Conservation (phyloP, 1,284 basidiomycete genomes). For the Ustilago tritici region DNA sequence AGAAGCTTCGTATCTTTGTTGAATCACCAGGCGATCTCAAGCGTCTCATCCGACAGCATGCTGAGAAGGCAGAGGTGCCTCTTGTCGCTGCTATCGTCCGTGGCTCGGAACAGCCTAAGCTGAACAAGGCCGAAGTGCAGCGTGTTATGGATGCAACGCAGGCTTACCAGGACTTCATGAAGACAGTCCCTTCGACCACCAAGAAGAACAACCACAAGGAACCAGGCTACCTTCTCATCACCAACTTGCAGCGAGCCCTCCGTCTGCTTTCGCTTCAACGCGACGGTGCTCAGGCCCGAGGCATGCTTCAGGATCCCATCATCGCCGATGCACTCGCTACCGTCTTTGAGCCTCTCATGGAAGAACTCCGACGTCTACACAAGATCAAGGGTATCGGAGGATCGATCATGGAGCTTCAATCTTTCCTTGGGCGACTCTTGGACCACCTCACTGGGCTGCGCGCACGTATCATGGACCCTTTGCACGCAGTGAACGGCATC, state of each 20-base stretch:
- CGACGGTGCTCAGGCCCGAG: slow-evolving; percentile 65
- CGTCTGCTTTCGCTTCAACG: slow-evolving; percentile 62
- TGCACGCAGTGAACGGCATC: slow-evolving; percentile 57
- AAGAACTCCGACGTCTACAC: slow-evolving; percentile 59
- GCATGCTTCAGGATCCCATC: slow-evolving; percentile 59
- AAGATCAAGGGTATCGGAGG: slow-evolving; percentile 54
- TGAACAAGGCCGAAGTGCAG: slow-evolving; percentile 64
- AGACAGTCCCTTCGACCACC: slow-evolving; percentile 49
- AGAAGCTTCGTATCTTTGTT: slow-evolving; percentile 64
- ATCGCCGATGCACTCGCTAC: slow-evolving; percentile 55
- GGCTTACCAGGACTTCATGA: slow-evolving; percentile 59
- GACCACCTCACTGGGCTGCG: slow-evolving; percentile 63
- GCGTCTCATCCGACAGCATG: slow-evolving; percentile 64
- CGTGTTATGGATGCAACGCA: slow-evolving; percentile 62
- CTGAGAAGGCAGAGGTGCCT: slow-evolving; percentile 60
- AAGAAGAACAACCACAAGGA: slow-evolving; percentile 61
- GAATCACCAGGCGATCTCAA: slow-evolving; percentile 63
- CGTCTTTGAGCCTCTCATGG: slow-evolving; percentile 62
- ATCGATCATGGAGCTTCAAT: slow-evolving; percentile 47
- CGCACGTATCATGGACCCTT: slow-evolving; percentile 63
- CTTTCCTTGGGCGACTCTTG: slow-evolving; percentile 52
- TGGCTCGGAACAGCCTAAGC: slow-evolving; percentile 63
- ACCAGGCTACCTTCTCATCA: slow-evolving; percentile 58
- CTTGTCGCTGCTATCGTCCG: slow-evolving; percentile 67
- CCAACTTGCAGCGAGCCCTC: slow-evolving; percentile 59